phyloP scores from a whole-genome alignment of 768 basidiomycete genomes.

The Trametes cinnabarina region DNA sequence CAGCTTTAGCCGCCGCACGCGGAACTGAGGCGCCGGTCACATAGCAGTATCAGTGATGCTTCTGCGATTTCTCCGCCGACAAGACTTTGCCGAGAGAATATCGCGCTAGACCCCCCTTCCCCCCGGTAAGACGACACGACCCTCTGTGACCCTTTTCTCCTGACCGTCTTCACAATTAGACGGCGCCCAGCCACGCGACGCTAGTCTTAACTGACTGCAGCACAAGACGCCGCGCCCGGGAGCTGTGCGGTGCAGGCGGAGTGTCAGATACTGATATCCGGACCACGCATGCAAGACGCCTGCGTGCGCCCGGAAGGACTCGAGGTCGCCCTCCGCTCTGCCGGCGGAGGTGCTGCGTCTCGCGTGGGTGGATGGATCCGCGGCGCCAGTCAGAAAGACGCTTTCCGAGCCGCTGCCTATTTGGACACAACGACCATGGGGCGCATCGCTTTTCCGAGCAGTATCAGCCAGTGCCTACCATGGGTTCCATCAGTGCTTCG shows the following conservation, averaged over 20 bases:
- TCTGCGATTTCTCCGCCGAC: conserved; percentile 1
- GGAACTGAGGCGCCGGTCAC: background rate
- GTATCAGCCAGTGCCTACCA: conserved; percentile 5
- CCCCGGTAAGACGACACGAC: too few relatives aligned
- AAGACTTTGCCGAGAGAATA: background rate
- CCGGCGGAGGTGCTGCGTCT: background rate
- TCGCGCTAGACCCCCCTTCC: too few relatives aligned
- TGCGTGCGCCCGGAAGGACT: too few relatives aligned
- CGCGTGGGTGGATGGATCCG: background rate
- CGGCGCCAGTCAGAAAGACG: conserved; percentile 19
- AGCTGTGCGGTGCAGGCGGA: background rate
- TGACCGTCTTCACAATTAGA: too few relatives aligned
- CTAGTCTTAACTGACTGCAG: too few relatives aligned
- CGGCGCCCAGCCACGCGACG: too few relatives aligned
- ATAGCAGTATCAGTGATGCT: background rate
- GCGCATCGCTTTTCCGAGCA: conserved; percentile 13
- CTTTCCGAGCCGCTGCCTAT: conserved; percentile 1
- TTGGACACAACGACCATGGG: conserved; percentile 13
- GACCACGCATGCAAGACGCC: too few relatives aligned
- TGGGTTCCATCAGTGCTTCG: conserved; percentile 4
- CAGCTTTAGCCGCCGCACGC: background rate
- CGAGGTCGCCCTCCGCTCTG: background rate
- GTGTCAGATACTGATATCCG: too few relatives aligned
- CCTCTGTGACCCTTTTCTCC: background rate
- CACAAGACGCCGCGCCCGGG: background rate